Percentiles rank a stretch among this genome's conserved stretches.
Evolutionary conservation across 1,284 basidiomycete species (phyloP).

Genomic region (Heterobasidion occidentale): DNA sequence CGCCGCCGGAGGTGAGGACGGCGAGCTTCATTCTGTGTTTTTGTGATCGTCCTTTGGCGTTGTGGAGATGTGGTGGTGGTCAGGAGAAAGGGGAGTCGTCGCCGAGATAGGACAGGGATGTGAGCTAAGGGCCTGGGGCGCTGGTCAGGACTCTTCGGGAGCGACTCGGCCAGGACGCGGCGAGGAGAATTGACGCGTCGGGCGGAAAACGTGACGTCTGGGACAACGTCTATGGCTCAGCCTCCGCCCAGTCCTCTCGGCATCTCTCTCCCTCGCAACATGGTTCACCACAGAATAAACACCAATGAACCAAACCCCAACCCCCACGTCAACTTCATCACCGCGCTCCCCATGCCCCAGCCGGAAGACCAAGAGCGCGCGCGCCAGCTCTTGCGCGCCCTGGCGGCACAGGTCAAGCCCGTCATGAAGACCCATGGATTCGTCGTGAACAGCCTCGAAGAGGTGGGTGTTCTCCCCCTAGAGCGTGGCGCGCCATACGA

Average conservation of each 20-base stretch:
- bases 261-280: constrained; percentile 17
- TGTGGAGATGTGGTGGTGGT: neutral
- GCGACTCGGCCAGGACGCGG: neutral
- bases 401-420: constrained; percentile 75
- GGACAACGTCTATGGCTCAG: neutral
- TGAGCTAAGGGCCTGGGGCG: neutral
- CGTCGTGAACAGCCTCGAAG: constrained; percentile 68
- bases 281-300: constrained; percentile 70
- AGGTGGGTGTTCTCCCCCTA: constrained; percentile 36
- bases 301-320: constrained; percentile 66
- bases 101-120: neutral
- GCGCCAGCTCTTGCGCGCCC: constrained; percentile 58
- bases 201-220: neutral
- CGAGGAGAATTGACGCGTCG: neutral
- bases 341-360: constrained; percentile 36
- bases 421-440: constrained; percentile 76
- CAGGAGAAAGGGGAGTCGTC: constrained; percentile 1
- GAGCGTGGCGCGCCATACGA: neutral
- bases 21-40: constrained; percentile 66
- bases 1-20: constrained; percentile 93
- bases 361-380: constrained; percentile 44
- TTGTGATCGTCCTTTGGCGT: constrained; percentile 3
- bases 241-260: too few species aligned
- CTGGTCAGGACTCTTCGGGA: neutral
- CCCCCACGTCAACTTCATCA: constrained; percentile 67